Evolutionary conservation across 2,329 filamentous ascomycete genomes (phyloP).

Genomic region (Bipolaris victoriae): DNA sequence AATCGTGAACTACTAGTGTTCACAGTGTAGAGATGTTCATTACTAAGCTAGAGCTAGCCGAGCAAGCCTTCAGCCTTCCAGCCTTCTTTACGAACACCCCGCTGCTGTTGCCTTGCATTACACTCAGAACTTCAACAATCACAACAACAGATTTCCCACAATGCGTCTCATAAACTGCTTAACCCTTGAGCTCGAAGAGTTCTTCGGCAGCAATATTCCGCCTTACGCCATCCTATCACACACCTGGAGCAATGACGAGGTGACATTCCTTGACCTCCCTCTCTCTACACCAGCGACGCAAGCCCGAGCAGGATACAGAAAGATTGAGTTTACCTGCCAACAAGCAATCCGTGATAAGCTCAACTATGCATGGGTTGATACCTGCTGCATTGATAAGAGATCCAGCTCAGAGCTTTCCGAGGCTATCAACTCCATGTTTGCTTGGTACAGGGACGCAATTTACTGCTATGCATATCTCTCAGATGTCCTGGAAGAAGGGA

Average conservation of each 20-base stretch:
- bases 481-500: not conserved
- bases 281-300: not conserved
- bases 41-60: not conserved
- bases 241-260: conserved; percentile 3
- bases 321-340: not conserved
- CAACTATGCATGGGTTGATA: conserved; percentile 10
- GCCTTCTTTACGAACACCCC: not conserved
- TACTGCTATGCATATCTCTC: conserved; percentile 14
- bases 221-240: not conserved
- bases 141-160: not conserved
- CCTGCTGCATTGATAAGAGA: conserved; percentile 15
- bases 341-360: not conserved
- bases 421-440: conserved; percentile 11
- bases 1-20: too few relatives aligned
- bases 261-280: not conserved
- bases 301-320: not conserved
- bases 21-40: not conserved
- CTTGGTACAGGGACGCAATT: conserved; percentile 2
- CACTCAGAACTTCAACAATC: not conserved
- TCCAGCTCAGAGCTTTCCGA: conserved; percentile 13
- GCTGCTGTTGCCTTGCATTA: not conserved
- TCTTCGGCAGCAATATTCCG: not conserved
- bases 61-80: not conserved
- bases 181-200: conserved; percentile 1
- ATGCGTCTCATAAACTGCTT: conserved; percentile 4